A percentile compares a stretch with the other conserved stretches of the same genome.
Evolutionary conservation across 2,329 filamentous ascomycete species (phyloP).

Genomic region (Colletotrichum sp.): DNA sequence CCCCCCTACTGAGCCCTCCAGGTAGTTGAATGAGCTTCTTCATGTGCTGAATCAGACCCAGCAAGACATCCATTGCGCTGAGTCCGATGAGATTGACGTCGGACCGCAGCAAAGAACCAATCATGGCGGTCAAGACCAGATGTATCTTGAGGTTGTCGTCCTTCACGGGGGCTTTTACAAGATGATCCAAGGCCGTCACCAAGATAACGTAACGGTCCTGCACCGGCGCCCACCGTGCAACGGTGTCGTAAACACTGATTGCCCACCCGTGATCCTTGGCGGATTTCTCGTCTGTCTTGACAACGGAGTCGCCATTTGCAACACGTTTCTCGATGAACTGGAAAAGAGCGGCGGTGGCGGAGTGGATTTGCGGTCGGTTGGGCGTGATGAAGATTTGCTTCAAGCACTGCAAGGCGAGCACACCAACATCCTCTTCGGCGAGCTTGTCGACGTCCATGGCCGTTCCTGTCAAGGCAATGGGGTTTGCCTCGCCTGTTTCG

Average conservation of each 20-base stretch:
- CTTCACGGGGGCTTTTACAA: slow-evolving; percentile 71
- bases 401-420: slow-evolving; percentile 84
- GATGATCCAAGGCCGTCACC: slow-evolving; percentile 78
- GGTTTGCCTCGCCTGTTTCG: slow-evolving; percentile 70
- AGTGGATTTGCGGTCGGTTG: slow-evolving; percentile 81
- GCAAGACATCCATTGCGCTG: slow-evolving; percentile 92
- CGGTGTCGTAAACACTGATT: slow-evolving; percentile 78
- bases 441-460: slow-evolving; percentile 87
- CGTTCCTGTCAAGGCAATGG: slow-evolving; percentile 77
- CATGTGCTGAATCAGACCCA: slow-evolving; percentile 85
- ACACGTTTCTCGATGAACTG: slow-evolving; percentile 73
- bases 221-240: slow-evolving; percentile 88
- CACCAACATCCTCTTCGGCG: slow-evolving; percentile 86
- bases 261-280: slow-evolving; percentile 73
- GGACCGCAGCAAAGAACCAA: slow-evolving; percentile 83
- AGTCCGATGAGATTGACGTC: slow-evolving; percentile 93
- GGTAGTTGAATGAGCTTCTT: slow-evolving; percentile 75
- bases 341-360: slow-evolving; percentile 76
- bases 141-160: slow-evolving; percentile 78
- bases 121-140: slow-evolving; percentile 76
- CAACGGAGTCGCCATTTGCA: slow-evolving; percentile 52
- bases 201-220: slow-evolving; percentile 94
- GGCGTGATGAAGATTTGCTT: slow-evolving; percentile 85
- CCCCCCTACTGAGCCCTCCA: slow-evolving; percentile 39
- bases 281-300: slow-evolving; percentile 52